Percentiles rank a stretch among this genome's conserved stretches.
Conservation (phyloP, 306 rosid genomes). For the Trifolium dubium region DNA sequence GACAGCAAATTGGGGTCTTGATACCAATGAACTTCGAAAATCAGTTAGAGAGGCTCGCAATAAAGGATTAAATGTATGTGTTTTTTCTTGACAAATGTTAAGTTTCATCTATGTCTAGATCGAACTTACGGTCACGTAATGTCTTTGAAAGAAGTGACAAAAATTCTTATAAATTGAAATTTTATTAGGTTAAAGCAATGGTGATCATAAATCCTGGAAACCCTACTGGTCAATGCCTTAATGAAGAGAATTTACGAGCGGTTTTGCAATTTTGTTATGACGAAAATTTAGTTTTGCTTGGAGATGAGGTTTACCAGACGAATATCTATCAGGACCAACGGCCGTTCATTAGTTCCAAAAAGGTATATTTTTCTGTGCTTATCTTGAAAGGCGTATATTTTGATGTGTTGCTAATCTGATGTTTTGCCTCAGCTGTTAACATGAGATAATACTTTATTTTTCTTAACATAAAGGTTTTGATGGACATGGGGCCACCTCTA, state of each 20-base stretch:
- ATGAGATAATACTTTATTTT: conserved; percentile 25
- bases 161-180: conserved; percentile 36
- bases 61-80: conserved; percentile 76
- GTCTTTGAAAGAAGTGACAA: conserved; percentile 23
- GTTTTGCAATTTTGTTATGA: conserved; percentile 76
- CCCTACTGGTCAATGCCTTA: conserved; percentile 97
- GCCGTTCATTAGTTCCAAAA: conserved; percentile 87
- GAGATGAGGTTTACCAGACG: conserved; percentile 98
- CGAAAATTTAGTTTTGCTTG: conserved; percentile 87
- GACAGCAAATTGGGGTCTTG: conserved; percentile 98
- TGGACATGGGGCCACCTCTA: conserved; percentile 80
- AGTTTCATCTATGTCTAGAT: conserved; percentile 32
- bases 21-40: conserved; percentile 69
- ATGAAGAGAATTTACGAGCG: conserved; percentile 78
- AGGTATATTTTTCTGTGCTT: conserved; percentile 52
- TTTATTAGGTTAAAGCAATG: conserved; percentile 92
- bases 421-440: conserved; percentile 33
- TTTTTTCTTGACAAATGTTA: conserved; percentile 40
- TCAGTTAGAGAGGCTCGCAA: conserved; percentile 76
- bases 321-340: conserved; percentile 96
- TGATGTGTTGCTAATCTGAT: conserved; percentile 25
- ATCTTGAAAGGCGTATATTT: conserved; percentile 52
- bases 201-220: conserved; percentile 99
- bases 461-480: conserved; percentile 63
- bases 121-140: conserved; percentile 27